Evolutionary conservation across 306 rosid genomes (phyloP).

Genomic region (Canavalia gladiata): DNA sequence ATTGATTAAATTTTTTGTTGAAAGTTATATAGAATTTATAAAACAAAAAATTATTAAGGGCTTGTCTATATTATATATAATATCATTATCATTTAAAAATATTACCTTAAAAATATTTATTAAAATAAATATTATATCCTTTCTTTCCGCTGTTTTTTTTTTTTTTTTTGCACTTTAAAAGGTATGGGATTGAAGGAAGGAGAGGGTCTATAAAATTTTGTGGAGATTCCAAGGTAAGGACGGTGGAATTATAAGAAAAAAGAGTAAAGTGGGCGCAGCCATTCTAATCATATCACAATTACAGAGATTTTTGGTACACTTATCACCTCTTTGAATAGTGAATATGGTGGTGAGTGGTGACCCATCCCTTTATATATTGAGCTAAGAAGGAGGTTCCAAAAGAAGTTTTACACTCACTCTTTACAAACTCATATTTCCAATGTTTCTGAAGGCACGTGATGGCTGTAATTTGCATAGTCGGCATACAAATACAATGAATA

Average conservation of each 20-base stretch:
- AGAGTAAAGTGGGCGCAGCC: constrained; percentile 1
- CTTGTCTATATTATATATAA: too few species aligned
- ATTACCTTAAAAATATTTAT: too few species aligned
- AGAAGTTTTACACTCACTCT: constrained; percentile 7
- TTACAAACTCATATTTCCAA: not conserved
- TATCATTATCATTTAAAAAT: too few species aligned
- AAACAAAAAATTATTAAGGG: too few species aligned
- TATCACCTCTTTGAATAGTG: not conserved
- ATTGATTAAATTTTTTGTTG: too few species aligned
- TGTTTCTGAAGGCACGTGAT: not conserved
- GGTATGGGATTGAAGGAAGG: too few species aligned
- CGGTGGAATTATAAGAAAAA: constrained; percentile 5
- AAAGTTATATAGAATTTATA: too few species aligned
- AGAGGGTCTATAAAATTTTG: not conserved
- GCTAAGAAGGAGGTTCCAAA: not conserved
- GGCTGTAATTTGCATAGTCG: not conserved
- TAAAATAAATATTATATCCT: too few species aligned
- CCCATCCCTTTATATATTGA: constrained; percentile 31
- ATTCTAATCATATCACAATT: constrained; percentile 12
- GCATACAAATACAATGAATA: not conserved
- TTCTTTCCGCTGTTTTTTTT: too few species aligned
- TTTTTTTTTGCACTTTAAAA: too few species aligned
- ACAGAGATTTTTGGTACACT: constrained; percentile 34
- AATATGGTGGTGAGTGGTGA: not conserved
- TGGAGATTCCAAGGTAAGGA: not conserved